Conservation (phyloP, 1,139 yeast genomes). For the Blastobotrys proliferans region DNA sequence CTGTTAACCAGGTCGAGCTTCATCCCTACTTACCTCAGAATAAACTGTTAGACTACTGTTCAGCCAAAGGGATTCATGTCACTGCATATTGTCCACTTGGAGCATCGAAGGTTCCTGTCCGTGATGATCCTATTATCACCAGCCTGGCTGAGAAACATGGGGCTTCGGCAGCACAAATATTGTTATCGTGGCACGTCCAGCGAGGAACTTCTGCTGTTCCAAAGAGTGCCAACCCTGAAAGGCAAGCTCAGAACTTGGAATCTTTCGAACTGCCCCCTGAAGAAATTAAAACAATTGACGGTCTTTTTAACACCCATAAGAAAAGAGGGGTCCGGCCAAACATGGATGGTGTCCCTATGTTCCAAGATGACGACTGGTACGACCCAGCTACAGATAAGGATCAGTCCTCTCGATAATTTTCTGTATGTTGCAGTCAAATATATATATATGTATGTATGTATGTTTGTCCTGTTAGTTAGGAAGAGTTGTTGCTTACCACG, state of each 20-base stretch:
- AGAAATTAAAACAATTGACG: slow-evolving; percentile 32
- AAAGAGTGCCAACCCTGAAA: slow-evolving; percentile 55
- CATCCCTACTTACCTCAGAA: slow-evolving; percentile 73
- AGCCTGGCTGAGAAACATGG: slow-evolving; percentile 52
- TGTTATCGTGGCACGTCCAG: slow-evolving; percentile 65
- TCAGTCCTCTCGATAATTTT: too few relatives aligned
- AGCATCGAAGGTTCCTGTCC: slow-evolving; percentile 27
- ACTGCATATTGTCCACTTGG: slow-evolving; percentile 74
- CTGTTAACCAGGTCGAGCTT: slow-evolving; percentile 68
- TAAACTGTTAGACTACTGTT: slow-evolving; percentile 53
- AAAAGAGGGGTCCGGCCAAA: slow-evolving; percentile 1
- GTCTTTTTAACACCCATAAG: not conserved
- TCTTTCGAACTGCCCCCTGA: slow-evolving; percentile 4
- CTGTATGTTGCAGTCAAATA: too few relatives aligned
- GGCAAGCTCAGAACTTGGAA: slow-evolving; percentile 53
- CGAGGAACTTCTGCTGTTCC: slow-evolving; percentile 68
- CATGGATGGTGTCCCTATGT: not conserved
- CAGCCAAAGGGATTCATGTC: slow-evolving; percentile 49
- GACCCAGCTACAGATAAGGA: too few relatives aligned
- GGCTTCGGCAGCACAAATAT: slow-evolving; percentile 56
- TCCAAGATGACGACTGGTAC: slow-evolving; percentile 6
- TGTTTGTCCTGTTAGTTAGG: too few relatives aligned
- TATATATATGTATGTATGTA: too few relatives aligned
- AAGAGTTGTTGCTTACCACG: too few relatives aligned
- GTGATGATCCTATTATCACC: slow-evolving; percentile 44